Percentiles rank a stretch among this genome's conserved stretches.
phyloP scores from a whole-genome alignment of 1,139 yeast genomes.

The Sugiyamaella sp. region DNA sequence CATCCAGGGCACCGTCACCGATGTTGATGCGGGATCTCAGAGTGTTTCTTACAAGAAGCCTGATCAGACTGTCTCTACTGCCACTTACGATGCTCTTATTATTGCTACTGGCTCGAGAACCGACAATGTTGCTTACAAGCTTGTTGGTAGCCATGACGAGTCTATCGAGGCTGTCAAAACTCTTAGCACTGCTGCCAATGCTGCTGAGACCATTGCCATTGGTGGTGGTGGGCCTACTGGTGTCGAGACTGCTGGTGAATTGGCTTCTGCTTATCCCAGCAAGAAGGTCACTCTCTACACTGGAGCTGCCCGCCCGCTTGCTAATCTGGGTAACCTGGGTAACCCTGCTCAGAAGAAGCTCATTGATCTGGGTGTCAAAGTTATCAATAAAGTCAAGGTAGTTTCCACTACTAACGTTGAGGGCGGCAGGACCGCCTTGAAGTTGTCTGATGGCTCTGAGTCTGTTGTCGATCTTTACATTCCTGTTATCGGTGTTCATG shows the following conservation, averaged over 20 bases:
- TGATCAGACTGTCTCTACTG: slow-evolving; percentile 43
- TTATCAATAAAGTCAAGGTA: slow-evolving; percentile 28
- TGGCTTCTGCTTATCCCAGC: slow-evolving; percentile 27
- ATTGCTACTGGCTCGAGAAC: slow-evolving; percentile 75
- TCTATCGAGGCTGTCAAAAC: slow-evolving; percentile 74
- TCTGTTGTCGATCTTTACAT: slow-evolving; percentile 29
- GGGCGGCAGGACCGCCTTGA: slow-evolving; percentile 22
- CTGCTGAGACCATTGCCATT: slow-evolving; percentile 73
- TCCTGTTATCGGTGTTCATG: slow-evolving; percentile 30
- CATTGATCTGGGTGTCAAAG: slow-evolving; percentile 30
- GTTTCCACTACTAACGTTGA: slow-evolving; percentile 19
- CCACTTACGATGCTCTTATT: slow-evolving; percentile 70
- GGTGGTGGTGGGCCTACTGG: slow-evolving; percentile 96
- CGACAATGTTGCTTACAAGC: slow-evolving; percentile 79
- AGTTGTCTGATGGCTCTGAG: slow-evolving; percentile 27
- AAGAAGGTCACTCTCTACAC: slow-evolving; percentile 34
- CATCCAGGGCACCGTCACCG: slow-evolving; percentile 42
- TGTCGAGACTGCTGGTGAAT: slow-evolving; percentile 84
- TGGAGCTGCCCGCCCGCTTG: slow-evolving; percentile 31
- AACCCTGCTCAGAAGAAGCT: slow-evolving; percentile 26
- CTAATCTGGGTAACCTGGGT: slow-evolving; percentile 25
- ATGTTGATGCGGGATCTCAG: slow-evolving; percentile 34
- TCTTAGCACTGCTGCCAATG: slow-evolving; percentile 71
- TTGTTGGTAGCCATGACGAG: slow-evolving; percentile 76
- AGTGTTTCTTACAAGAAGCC: slow-evolving; percentile 39